Base-by-base conservation (phyloP, 1,139 yeast genomes). In the Lodderomyces pseudojiufengensis region DNA sequence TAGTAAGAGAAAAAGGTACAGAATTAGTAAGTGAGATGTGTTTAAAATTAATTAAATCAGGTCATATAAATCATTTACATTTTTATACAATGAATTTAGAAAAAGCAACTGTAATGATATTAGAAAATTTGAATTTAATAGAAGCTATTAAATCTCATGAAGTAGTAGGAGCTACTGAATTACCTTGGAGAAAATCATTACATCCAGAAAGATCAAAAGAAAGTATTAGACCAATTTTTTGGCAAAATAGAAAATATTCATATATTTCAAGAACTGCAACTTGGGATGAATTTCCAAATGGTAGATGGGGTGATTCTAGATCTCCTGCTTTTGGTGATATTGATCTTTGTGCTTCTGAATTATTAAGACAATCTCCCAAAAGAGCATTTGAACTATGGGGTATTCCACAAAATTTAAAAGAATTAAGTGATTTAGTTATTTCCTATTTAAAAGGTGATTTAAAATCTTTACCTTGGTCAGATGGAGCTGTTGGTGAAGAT, bases 81-180 rank as follows among this genome's bases (percentile, higher is more conserved):
- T 84, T 92, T 57, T 92, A 92, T 63, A 92, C 97, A 41, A 90
- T 90, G 97, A 90, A 90, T 59, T 73, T 90, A 57, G 97, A 90
- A 61, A 80, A 84, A 59, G 80, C 97, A 5, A 84, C 97, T 2
- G 69, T 86, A 45, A 86, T 88, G 95, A 79, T 88, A 38, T 70
- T 92, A 49, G 96, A 92, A 50, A 70, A 71, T 35, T 73, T 92
- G 47, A 75, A 76, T 37, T 61, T 87, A 35, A 62, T 85, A 40
- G 73, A 69, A 43, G 54, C 61, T 7, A 63, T 66, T 38, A 66
- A 63, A 45, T 57, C 65, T 28, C 68, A 65, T 44, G 72, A 66
- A 18, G 54, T 59, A 10, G 61, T 61, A 40, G 70, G 69, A 24
- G 67, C 65, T 5, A 60, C 60, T 18, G 63, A 61, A 31, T 59